Base-by-base conservation (phyloP, 2,329 filamentous ascomycete species). In the Pyrenophora teres region DNA sequence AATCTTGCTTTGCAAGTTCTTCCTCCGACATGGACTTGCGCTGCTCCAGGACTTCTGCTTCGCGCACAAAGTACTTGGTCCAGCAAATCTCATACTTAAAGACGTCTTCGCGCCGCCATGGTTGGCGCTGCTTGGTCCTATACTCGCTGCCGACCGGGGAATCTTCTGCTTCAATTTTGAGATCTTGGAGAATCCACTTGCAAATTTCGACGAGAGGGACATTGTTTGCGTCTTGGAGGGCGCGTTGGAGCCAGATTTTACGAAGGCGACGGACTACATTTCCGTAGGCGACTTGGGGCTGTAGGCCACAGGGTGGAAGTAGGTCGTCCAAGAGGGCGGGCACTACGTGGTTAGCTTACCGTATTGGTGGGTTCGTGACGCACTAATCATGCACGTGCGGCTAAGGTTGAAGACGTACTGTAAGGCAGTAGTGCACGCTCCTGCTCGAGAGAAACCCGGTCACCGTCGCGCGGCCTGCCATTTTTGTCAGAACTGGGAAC, bases 201-300 rank as follows among this genome's bases (percentile, higher is more conserved):
- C 62, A 65, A 16, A 65, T 37, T 8, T 58, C 47, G 12, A 33
- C 8, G 6, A 50, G 6, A 30, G 36, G 18, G 7, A 51, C 13
- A 12, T 52, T 23, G 30, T 16, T 2, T 13, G 32, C 36, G 3
- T 18, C 13, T 0, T 33, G 19, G 12, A 25, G 38, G 23, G n/a
- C 36, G 15, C 31, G 27, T 16, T 42, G 31, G 6, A 66, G 50
- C 63, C 63, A 69, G n/a, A 42, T 42, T 9, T 54, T 19, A 32
- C 64, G 64, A 3, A 70, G 60, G 2, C 54, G 43, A 4, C 31
- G 40, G 27, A 52, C 52, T 13, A 67, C 49, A 31, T 64, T 66
- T 8, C 63, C 44, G 46, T 69, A 70, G 7, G 66, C 66, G 42
- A 69, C 40, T 45, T 68, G 65, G 8, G 57, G 19, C 2, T 56